Base-by-base conservation (phyloP, 805 yeast genomes). In the Nakazawaea ernobii region DNA sequence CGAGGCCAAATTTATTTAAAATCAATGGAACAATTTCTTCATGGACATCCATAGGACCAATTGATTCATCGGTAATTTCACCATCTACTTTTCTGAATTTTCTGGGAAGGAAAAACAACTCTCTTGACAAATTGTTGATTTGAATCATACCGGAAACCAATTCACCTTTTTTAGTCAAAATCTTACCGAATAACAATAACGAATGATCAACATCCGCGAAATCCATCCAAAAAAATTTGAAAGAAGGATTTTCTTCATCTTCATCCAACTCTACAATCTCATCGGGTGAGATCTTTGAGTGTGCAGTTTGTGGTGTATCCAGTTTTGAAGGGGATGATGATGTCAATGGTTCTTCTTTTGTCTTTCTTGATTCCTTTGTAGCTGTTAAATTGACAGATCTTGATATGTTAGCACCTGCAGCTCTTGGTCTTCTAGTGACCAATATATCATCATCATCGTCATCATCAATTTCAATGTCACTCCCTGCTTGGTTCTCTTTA, bases 191-290 rank as follows among this genome's bases (percentile, higher is more conserved):
- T 8, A 94, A 70, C 15, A 87, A 62, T 42, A 94, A 66, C 0
- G 81, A 67, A 54, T 75, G 75, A 49, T 83, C 86, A 10, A 84
- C 79, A 60, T 92, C 98, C 24, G 85, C 73, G 62, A 82, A 90
- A 64, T 94, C 99, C 29, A 86, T 66, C 97, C 97, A 94, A 63
- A 76, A 94, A 82, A 92, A 81, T 56, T 79, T 77, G 60, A 90
- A 75, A 0, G 72, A 55, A 39, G 74, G 76, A 3, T 70, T 63
- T n/a, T 65, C 64, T 8, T 71, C 66, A 32, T 65, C 63, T 13
- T 69, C 67, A 20, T 73, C 62, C 36, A 60, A 41, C 40, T 60
- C 61, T 36, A 61, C 65, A 49, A 61, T 57, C 26, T 48, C 48
- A 1, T 63, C 53, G 15, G 47, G 35, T 3, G 59, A 50, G 39